Base-by-base conservation (phyloP, 306 rosid species). In the Cicer arietinum region DNA sequence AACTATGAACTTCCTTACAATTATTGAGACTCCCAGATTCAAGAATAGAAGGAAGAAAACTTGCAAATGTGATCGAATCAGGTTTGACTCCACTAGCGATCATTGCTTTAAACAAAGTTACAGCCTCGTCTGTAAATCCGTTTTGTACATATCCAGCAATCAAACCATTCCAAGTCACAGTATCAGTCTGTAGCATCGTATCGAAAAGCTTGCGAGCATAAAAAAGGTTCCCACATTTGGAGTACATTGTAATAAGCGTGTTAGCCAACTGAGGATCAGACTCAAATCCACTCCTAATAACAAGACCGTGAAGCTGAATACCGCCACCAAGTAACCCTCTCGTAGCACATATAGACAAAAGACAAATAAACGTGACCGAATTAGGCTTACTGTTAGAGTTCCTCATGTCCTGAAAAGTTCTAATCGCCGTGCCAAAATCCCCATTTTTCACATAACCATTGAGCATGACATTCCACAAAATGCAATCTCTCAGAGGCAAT, bases 391-490 rank as follows among this genome's bases (percentile, higher is more conserved):
- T 48, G 12, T 51, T 73, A 66, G 81, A 82, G 3, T 53, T 50
- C 30, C 91, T 85, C 91, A 93, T 84, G 51, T 85, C 86, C 70
- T 71, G 76, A 85, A 89, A 88, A 67, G 80, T 81, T 51, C 63
- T 48, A 5, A 88, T 17, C 4, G 93, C 86, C 53, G 75, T 86
- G 63, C 41, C 39, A 40, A 78, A 71, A 48, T 93, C 91, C 69
- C 90, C 90, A 74, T 44, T 84, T 74, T 80, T 90, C 42, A 69
- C 91, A 81, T 89, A 89, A 53, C 89, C 93, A 65, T 77, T 68
- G 65, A 92, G 92, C 96, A 92, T 86, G 50, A 92, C 96, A 84
- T 90, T 92, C 91, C 96, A 92, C 77, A 85, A 60, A 79, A 92
- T 81, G 66, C 67, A 48, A 45, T 89, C 98, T 83, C 74, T 90